A percentile compares a stretch with the other conserved stretches of the same genome.
phyloP scores from a whole-genome alignment of 169 alveolate species.

The Eimeria necatrix region DNA sequence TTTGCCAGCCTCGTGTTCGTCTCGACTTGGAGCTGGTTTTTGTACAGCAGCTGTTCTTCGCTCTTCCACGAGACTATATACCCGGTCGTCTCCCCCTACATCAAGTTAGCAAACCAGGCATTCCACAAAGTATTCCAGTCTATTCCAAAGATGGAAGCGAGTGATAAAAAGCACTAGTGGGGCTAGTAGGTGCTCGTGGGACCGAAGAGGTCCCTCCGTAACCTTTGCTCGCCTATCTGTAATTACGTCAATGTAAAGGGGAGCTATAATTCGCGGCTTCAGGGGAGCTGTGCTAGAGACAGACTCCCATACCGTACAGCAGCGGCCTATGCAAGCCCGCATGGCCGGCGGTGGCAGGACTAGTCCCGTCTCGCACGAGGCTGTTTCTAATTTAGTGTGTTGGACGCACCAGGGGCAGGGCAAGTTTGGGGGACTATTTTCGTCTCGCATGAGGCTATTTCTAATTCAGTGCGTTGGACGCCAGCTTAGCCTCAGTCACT shows the following conservation, averaged over 20 bases:
- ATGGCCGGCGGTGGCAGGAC: background rate
- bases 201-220: background rate
- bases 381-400: background rate
- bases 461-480: background rate
- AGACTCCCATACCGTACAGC: background rate
- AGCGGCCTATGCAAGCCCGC: too few relatives aligned
- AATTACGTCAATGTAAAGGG: background rate
- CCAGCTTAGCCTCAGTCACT: too few relatives aligned
- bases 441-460: background rate
- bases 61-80: constrained; percentile 24
- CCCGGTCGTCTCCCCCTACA: constrained; percentile 74
- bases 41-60: constrained; percentile 48
- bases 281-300: background rate
- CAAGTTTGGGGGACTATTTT: constrained; percentile 2
- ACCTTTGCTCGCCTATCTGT: background rate
- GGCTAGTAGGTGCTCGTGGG: background rate
- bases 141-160: constrained; percentile 72
- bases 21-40: constrained; percentile 60
- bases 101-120: constrained; percentile 54
- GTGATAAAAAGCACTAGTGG: constrained; percentile 49
- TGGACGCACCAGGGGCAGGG: background rate
- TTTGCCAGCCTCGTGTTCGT: constrained; percentile 69
- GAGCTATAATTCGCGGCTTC: background rate
- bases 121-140: constrained; percentile 40
- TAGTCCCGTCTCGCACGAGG: background rate